These are phyloP conservation scores for Vaccinium vitisidaea DNA, from an alignment of 148 eudicot genomes.

Conservation along the genomic window DNA sequence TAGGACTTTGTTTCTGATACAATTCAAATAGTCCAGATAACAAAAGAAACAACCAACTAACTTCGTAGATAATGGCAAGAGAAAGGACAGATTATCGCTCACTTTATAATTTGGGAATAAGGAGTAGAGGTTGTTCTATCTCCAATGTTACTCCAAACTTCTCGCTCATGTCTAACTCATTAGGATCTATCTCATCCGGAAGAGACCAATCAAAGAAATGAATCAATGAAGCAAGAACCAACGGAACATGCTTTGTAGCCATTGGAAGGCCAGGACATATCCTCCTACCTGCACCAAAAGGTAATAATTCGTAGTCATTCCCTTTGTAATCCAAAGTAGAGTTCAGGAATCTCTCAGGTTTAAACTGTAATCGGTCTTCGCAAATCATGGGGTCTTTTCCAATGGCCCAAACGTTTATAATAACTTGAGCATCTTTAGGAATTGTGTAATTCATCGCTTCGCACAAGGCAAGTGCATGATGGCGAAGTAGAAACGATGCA, in stretches of 20 bases:
- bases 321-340: slow-evolving; percentile 24
- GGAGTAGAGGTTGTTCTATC: slow-evolving; percentile 11
- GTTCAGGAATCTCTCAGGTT: slow-evolving; percentile 34
- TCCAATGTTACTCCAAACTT: neutral
- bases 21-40: no score
- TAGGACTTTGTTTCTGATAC: no score
- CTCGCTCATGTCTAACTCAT: slow-evolving; percentile 17
- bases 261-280: slow-evolving; percentile 33
- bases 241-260: slow-evolving; percentile 18
- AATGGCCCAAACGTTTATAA: slow-evolving; percentile 31
- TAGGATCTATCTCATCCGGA: neutral
- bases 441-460: slow-evolving; percentile 23
- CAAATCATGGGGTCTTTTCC: slow-evolving; percentile 28
- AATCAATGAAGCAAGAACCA: slow-evolving; percentile 27
- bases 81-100: neutral
- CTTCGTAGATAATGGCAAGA: no score
- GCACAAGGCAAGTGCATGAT: slow-evolving; percentile 6
- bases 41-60: no score
- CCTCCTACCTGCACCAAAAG: slow-evolving; percentile 36
- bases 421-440: slow-evolving; percentile 22
- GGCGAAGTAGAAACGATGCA: slow-evolving; percentile 23
- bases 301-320: slow-evolving; percentile 21
- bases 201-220: slow-evolving; percentile 28
- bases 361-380: slow-evolving; percentile 25
- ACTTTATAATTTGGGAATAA: neutral